Evolutionary conservation across 2,329 filamentous ascomycete species (phyloP).

Genomic region (Sporothrix protearum): DNA sequence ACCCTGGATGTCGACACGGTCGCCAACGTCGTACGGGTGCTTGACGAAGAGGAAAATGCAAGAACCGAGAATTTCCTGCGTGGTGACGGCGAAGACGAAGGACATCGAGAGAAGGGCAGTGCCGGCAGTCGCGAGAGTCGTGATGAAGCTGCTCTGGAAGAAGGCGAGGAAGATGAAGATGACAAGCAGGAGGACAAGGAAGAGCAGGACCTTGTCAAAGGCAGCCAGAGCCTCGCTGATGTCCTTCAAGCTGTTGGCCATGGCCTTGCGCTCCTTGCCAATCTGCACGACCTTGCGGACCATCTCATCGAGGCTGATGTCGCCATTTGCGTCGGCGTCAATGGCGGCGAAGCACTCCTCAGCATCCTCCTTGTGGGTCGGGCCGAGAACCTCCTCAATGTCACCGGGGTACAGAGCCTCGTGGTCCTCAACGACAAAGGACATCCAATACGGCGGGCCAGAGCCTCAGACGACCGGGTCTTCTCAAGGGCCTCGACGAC

Average conservation of each 20-base stretch:
- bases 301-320: conserved; percentile 95
- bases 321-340: conserved; percentile 85
- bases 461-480: conserved; percentile 76
- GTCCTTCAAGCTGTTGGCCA: conserved; percentile 92
- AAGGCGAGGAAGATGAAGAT: conserved; percentile 87
- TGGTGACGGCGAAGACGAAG: conserved; percentile 89
- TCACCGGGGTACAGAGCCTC: conserved; percentile 78
- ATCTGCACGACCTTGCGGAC: conserved; percentile 80
- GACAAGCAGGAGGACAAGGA: conserved; percentile 74
- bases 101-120: conserved; percentile 92
- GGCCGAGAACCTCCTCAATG: conserved; percentile 80
- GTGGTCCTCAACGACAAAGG: conserved; percentile 85
- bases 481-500: conserved; percentile 88
- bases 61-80: conserved; percentile 93
- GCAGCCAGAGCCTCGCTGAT: conserved; percentile 92
- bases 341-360: conserved; percentile 79
- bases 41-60: conserved; percentile 99
- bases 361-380: conserved; percentile 68
- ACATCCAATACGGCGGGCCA: conserved; percentile 98
- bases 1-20: conserved; percentile 76
- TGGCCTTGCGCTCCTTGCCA: conserved; percentile 80
- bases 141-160: conserved; percentile 80
- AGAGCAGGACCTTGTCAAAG: conserved; percentile 79
- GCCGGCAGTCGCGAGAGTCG: conserved; percentile 82
- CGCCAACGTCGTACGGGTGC: conserved; percentile 93